Evolutionary conservation across 1,139 yeast species (phyloP).

Genomic region (Pichia sp.): DNA sequence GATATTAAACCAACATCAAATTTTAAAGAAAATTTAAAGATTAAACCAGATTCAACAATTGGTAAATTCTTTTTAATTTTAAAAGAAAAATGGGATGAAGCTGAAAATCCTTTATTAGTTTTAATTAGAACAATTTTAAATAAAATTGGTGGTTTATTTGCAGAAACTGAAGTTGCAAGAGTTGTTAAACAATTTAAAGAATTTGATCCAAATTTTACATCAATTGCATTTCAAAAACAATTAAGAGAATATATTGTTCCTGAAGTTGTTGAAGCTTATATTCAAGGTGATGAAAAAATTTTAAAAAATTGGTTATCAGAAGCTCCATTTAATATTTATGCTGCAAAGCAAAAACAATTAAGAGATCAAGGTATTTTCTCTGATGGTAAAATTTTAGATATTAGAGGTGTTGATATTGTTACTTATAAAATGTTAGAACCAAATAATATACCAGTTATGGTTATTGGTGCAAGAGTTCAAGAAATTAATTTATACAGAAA

Average conservation of each 20-base stretch:
- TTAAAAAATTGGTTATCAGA: conserved; percentile 91
- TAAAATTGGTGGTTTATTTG: conserved; percentile 80
- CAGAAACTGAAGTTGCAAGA: conserved; percentile 93
- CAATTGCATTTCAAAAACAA: conserved; percentile 74
- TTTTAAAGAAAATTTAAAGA: conserved; percentile 60
- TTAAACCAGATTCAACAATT: conserved; percentile 57
- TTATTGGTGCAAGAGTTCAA: conserved; percentile 94
- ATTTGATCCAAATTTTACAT: conserved; percentile 84
- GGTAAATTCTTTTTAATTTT: conserved; percentile 61
- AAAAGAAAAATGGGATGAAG: conserved; percentile 82
- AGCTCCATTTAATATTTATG: conserved; percentile 93
- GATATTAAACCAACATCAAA: conserved; percentile 53
- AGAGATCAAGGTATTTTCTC: conserved; percentile 88
- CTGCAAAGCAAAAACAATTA: conserved; percentile 88
- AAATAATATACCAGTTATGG: conserved; percentile 86
- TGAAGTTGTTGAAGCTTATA: conserved; percentile 91
- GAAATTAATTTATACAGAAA: conserved; percentile 88
- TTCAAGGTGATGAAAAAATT: conserved; percentile 79
- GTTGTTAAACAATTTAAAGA: conserved; percentile 79
- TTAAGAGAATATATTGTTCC: conserved; percentile 91
- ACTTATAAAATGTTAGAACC: conserved; percentile 88
- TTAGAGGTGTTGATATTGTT: conserved; percentile 90
- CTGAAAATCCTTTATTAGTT: conserved; percentile 87
- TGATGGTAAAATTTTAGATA: conserved; percentile 87
- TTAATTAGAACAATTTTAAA: conserved; percentile 73